Evolutionary conservation across 2,329 filamentous ascomycete species (phyloP).

Genomic region (Orbilia blumenaviensis): DNA sequence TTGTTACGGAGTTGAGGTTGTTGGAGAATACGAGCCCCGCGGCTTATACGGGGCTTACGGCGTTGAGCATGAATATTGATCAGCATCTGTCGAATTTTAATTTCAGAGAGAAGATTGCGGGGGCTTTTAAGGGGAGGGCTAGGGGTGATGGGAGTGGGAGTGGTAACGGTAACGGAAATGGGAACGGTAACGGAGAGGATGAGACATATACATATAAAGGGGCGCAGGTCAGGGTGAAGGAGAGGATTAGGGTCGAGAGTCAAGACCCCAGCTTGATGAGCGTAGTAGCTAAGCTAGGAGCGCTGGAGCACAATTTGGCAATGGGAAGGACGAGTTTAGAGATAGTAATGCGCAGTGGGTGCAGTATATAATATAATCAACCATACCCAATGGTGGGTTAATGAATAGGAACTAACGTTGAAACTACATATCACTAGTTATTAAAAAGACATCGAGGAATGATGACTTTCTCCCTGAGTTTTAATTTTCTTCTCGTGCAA

Average conservation of each 20-base stretch:
- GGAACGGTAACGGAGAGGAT: conserved; percentile 63
- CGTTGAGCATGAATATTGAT: conserved; percentile 32
- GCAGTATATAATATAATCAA: conserved; percentile 55
- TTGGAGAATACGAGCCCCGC: conserved; percentile 67
- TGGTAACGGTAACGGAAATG: conserved; percentile 59
- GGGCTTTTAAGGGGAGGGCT: conserved; percentile 54
- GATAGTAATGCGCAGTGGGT: conserved; percentile 67
- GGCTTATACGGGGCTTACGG: conserved; percentile 34
- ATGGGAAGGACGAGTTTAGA: conserved; percentile 68
- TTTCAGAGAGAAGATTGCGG: conserved; percentile 56
- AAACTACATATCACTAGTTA: background rate
- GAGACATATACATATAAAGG: conserved; percentile 69
- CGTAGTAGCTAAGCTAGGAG: conserved; percentile 72
- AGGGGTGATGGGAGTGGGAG: conserved; percentile 20
- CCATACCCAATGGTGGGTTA: background rate
- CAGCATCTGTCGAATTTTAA: conserved; percentile 48
- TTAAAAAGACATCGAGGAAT: background rate
- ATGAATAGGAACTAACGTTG: background rate
- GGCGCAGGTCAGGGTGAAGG: conserved; percentile 71
- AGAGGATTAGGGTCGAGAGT: conserved; percentile 73
- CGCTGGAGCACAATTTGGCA: conserved; percentile 70
- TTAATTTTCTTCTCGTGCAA: background rate
- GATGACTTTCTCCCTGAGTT: background rate
- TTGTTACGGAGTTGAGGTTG: conserved; percentile 75
- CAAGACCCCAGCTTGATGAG: conserved; percentile 74